phyloP scores from a whole-genome alignment of 2,329 filamentous ascomycete genomes.

The Myriangium duriaei region DNA sequence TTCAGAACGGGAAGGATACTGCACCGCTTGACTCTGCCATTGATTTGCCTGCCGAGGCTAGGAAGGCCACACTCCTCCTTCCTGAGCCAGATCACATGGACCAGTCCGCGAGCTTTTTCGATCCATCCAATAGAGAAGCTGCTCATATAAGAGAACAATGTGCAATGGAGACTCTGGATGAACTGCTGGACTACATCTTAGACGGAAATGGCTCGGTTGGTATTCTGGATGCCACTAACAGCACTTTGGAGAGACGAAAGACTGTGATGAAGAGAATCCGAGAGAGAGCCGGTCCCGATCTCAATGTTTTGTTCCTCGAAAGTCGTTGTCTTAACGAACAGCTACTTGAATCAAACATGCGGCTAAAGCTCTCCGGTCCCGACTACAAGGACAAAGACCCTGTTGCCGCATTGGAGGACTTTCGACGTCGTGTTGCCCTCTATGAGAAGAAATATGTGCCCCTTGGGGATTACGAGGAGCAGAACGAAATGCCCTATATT shows the following conservation, averaged over 20 bases:
- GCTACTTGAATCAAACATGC: constrained; percentile 90
- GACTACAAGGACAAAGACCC: constrained; percentile 96
- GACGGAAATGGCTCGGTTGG: constrained; percentile 74
- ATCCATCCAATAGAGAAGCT: constrained; percentile 73
- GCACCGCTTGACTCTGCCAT: not conserved
- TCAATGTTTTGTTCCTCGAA: constrained; percentile 91
- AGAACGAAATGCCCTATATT: constrained; percentile 84
- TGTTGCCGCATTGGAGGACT: constrained; percentile 69
- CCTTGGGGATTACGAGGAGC: constrained; percentile 80
- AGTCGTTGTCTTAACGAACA: constrained; percentile 78
- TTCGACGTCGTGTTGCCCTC: constrained; percentile 80
- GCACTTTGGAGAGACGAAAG: constrained; percentile 74
- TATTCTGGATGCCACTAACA: constrained; percentile 95
- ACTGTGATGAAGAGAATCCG: constrained; percentile 53
- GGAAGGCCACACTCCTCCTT: constrained; percentile 10
- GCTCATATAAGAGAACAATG: constrained; percentile 79
- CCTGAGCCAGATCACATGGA: constrained; percentile 11
- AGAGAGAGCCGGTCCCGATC: constrained; percentile 63
- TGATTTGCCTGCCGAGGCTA: not conserved
- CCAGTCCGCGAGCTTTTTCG: constrained; percentile 69
- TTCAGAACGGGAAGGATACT: constrained; percentile 12
- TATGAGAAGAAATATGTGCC: constrained; percentile 93
- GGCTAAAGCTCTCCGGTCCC: constrained; percentile 84
- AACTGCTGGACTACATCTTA: constrained; percentile 81
- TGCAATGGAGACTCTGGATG: constrained; percentile 82